Conservation (phyloP, 306 rosid species). For the Lathyrus tuberosus region DNA sequence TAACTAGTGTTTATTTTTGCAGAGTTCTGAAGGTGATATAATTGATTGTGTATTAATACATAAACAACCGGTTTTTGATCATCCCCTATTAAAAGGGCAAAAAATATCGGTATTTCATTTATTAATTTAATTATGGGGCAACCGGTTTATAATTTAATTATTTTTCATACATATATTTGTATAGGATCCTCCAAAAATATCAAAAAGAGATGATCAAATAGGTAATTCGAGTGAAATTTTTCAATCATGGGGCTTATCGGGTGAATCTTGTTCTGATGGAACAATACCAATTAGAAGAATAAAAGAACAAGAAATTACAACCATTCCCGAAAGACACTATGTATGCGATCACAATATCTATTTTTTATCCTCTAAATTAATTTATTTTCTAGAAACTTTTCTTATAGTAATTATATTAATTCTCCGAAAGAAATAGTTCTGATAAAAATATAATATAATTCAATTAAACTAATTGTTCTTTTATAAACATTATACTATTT, state of each 20-base stretch:
- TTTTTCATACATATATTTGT: too few relatives aligned
- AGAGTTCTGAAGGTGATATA: constrained; percentile 91
- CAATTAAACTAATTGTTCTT: too few relatives aligned
- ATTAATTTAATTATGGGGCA: not conserved
- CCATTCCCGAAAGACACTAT: too few relatives aligned
- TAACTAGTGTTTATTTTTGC: not conserved
- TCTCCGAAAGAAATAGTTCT: too few relatives aligned
- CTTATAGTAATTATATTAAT: too few relatives aligned
- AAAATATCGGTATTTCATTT: constrained; percentile 63
- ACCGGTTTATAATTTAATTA: not conserved
- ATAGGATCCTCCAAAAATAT: not conserved
- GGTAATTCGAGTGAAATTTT: constrained; percentile 41
- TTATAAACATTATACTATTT: too few relatives aligned
- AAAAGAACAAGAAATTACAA: constrained; percentile 47
- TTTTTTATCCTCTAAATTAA: too few relatives aligned
- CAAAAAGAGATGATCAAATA: constrained; percentile 32
- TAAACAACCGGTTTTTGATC: constrained; percentile 89
- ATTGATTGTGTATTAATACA: constrained; percentile 84
- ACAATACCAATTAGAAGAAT: constrained; percentile 83
- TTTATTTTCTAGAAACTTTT: too few relatives aligned
- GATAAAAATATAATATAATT: too few relatives aligned
- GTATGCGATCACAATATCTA: too few relatives aligned
- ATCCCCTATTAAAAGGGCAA: constrained; percentile 68
- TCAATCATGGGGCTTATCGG: constrained; percentile 72
- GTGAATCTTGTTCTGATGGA: constrained; percentile 75